phyloP scores from a whole-genome alignment of 352 stramenopile species.

The Globisporangium canariense region DNA sequence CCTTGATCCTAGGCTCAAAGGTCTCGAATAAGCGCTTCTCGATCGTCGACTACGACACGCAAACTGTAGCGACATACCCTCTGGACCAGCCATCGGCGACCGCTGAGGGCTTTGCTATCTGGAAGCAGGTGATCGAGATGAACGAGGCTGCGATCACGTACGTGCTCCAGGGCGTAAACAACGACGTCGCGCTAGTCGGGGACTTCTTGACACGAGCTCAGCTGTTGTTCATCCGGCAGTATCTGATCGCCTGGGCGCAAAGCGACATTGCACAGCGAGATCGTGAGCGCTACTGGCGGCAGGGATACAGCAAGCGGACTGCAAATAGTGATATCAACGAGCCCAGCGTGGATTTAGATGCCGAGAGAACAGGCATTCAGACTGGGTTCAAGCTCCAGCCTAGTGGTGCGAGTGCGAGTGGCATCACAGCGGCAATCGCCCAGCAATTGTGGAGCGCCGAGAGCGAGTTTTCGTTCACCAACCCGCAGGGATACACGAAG shows the following conservation, averaged over 20 bases:
- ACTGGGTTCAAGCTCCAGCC: slow-evolving; percentile 47
- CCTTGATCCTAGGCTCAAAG: slow-evolving; percentile 41
- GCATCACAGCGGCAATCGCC: slow-evolving; percentile 29
- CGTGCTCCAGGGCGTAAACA: slow-evolving; percentile 57
- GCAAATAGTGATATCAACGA: slow-evolving; percentile 41
- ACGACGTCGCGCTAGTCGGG: slow-evolving; percentile 39
- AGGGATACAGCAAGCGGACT: slow-evolving; percentile 41
- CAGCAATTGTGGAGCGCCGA: slow-evolving; percentile 45
- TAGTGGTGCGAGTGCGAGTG: slow-evolving; percentile 23
- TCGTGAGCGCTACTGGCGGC: slow-evolving; percentile 59
- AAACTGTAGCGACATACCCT: slow-evolving; percentile 19
- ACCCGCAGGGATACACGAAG: slow-evolving; percentile 41
- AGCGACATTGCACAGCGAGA: slow-evolving; percentile 46
- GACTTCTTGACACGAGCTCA: slow-evolving; percentile 61
- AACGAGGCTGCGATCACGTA: slow-evolving; percentile 54
- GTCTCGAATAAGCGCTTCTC: slow-evolving; percentile 66
- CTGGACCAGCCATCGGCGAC: slow-evolving; percentile 31
- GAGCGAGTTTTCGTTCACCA: slow-evolving; percentile 38
- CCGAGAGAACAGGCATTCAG: slow-evolving; percentile 43
- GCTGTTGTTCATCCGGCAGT: slow-evolving; percentile 53
- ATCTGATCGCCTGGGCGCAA: slow-evolving; percentile 51
- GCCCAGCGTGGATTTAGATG: slow-evolving; percentile 56
- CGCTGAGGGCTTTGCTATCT: slow-evolving; percentile 62
- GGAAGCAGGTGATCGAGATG: slow-evolving; percentile 70
- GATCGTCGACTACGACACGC: slow-evolving; percentile 56